Percentiles rank a stretch among this genome's conserved stretches.
phyloP scores from a whole-genome alignment of 208 protist genomes.

The Leishmania mexicana region DNA sequence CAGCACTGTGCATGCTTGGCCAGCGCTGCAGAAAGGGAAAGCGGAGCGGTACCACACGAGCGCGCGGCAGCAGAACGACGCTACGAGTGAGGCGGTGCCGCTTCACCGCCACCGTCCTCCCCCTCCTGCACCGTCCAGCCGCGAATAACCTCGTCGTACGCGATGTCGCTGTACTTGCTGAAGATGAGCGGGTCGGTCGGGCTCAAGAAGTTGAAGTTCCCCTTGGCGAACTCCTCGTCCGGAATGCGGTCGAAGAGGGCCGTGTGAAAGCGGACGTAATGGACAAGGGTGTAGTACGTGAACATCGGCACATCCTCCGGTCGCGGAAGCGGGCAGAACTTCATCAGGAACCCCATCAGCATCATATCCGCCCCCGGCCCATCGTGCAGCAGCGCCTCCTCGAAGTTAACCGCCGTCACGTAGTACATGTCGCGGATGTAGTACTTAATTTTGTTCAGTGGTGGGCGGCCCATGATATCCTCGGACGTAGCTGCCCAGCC shows the following conservation, averaged over 20 bases:
- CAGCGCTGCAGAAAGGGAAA: background rate
- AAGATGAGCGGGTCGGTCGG: conserved; percentile 84
- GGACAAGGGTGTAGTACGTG: conserved; percentile 91
- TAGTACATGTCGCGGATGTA: conserved; percentile 94
- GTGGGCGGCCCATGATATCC: conserved; percentile 88
- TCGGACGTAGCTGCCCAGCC: conserved; percentile 83
- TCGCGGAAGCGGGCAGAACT: conserved; percentile 85
- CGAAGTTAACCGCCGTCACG: conserved; percentile 89
- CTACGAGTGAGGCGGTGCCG: conserved; percentile 1
- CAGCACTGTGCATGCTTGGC: background rate
- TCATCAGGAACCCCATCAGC: conserved; percentile 89
- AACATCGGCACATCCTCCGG: conserved; percentile 91
- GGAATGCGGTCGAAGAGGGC: conserved; percentile 89
- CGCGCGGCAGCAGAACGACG: background rate
- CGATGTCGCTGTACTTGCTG: conserved; percentile 72
- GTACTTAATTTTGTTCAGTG: conserved; percentile 85
- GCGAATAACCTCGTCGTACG: conserved; percentile 71
- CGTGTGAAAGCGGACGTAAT: conserved; percentile 92
- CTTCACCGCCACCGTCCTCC: background rate
- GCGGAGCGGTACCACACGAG: background rate
- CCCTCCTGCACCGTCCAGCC: conserved; percentile 55
- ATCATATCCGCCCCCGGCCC: conserved; percentile 84
- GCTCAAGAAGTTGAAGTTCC: conserved; percentile 89
- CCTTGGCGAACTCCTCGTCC: conserved; percentile 84
- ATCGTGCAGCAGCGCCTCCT: conserved; percentile 86